These are phyloP conservation scores for Teunomyces barrocoloradensis DNA, from an alignment of 805 yeast species.

Conservation along the genomic window DNA sequence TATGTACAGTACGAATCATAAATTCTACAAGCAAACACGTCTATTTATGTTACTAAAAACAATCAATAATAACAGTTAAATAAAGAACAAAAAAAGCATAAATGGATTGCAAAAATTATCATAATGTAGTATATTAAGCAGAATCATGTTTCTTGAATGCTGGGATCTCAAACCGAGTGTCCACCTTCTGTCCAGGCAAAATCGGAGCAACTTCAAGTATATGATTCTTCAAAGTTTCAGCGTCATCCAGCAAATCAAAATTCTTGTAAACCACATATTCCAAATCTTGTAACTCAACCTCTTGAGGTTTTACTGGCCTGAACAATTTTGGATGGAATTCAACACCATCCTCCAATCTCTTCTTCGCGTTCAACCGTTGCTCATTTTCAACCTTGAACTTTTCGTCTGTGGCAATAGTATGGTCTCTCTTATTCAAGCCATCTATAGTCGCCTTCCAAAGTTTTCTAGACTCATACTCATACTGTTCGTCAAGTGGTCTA, in stretches of 20 bases:
- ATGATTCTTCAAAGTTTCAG: constrained; percentile 53
- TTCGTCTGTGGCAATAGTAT: constrained; percentile 80
- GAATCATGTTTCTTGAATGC: constrained; percentile 8
- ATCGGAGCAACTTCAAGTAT: constrained; percentile 72
- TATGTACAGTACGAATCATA: constrained; percentile 1
- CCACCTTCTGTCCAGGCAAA: constrained; percentile 74
- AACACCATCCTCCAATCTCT: constrained; percentile 72
- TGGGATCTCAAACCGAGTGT: constrained; percentile 36
- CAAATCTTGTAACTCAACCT: constrained; percentile 37
- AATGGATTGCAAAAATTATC: neutral
- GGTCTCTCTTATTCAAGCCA: constrained; percentile 80
- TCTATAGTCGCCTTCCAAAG: constrained; percentile 81
- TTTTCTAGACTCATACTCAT: constrained; percentile 72
- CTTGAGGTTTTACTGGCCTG: constrained; percentile 37
- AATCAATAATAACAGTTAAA: neutral
- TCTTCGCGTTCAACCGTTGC: constrained; percentile 75
- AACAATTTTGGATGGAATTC: constrained; percentile 82
- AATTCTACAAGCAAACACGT: neutral
- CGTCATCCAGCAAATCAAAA: constrained; percentile 49
- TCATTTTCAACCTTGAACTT: constrained; percentile 81
- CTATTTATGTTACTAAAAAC: neutral
- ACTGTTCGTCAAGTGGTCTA: constrained; percentile 78
- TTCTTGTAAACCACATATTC: constrained; percentile 64
- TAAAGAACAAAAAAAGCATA: neutral
- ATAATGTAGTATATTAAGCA: neutral